Evolutionary conservation across 306 rosid genomes (phyloP), one percentile per base, ranked within the genome.

Genomic region (Comarum palustre): DNA sequence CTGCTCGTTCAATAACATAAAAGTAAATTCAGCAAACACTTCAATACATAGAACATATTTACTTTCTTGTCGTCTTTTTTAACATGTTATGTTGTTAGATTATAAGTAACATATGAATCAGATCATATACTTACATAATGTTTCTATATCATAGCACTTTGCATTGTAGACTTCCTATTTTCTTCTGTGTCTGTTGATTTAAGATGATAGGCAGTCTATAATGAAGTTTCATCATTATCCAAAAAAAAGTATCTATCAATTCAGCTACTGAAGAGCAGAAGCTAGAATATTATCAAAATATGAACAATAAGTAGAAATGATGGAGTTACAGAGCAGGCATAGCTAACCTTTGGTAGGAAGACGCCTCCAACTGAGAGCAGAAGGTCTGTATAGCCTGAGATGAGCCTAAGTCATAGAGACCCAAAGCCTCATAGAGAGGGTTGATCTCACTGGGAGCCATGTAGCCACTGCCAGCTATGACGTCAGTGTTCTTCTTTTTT

Each of bases 371-470:
- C 58, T 82, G 83, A 73, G 84, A 83, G 75, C 85, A 87, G 39
- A 90, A 87, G 19, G 62, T 11, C 0, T 51, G 71, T 6, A 86
- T 14, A 74, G 89, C 83, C 50, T 77, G 77, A 32, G 84, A 16
- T 0, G 89, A 86, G 34, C 15, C 84, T 15, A 82, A 67, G 61
- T 90, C 88, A 74, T 81, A 86, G 52, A 87, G 82, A 0, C 87
- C 84, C 57, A 86, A 74, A 1, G 87, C 86, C 52, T 90, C 88
- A 19, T 81, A 79, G 15, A 81, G 78, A 75, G 90, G 96, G 60
- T 84, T 84, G 29, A 15, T 19, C 0, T 20, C 42, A 25, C 46
- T 77, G 4, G 89, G 87, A 1, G 82, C 79, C 84, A 71, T 48
- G 79, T 87, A 87, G 7, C 93, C 92, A 22, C 84, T 90, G 5